Evolutionary conservation across 768 basidiomycete genomes (phyloP), one percentile per base, ranked within the genome.

Genomic region (Collybia nuda): DNA sequence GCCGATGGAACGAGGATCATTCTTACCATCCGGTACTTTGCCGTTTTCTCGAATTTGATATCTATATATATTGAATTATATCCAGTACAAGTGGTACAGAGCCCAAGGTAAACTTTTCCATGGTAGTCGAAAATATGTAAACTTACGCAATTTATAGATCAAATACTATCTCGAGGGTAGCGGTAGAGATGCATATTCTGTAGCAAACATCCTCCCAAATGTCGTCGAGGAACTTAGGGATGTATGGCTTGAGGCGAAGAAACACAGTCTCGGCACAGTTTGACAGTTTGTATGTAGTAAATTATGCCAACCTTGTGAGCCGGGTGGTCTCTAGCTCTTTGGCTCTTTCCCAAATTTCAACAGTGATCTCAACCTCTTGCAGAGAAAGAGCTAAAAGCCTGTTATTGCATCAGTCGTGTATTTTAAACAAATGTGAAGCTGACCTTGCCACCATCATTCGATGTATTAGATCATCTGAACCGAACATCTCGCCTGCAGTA

Each of bases 131-230:
- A 41, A 19, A 39, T 28, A 32, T 28, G n/a, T n/a, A n/a, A n/a
- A 36, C 35, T 19, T 24, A 23, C n/a, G 21, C 21, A 14, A 29
- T 44, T 39, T 39, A n/a, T 40, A 78, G 88, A 90, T 93, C 69
- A 95, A 95, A 63, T 92, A 88, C 65, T 95, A 95, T 61, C 71
- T 94, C 23, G 93, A 95, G 70, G 93, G 89, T 9, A 79, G 72
- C 43, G 90, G 90, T 0, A 71, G 64, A 43, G 68, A 88, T 55
- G 59, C 69, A 0, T 53, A 53, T n/a, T 60, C 62, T 0, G 82
- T 93, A 3, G 67, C 68, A 2, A 58, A 54, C 3, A 64, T 81
- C 32, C 73, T 94, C n/a, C 65, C 67, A 3, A 63, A 62, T 37
- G 84, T 90, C 0, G 77, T 88, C 2, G 64, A 69, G 36, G 85